Evolutionary conservation across 2,329 filamentous ascomycete species (phyloP).

Genomic region (Hortaea werneckii): DNA sequence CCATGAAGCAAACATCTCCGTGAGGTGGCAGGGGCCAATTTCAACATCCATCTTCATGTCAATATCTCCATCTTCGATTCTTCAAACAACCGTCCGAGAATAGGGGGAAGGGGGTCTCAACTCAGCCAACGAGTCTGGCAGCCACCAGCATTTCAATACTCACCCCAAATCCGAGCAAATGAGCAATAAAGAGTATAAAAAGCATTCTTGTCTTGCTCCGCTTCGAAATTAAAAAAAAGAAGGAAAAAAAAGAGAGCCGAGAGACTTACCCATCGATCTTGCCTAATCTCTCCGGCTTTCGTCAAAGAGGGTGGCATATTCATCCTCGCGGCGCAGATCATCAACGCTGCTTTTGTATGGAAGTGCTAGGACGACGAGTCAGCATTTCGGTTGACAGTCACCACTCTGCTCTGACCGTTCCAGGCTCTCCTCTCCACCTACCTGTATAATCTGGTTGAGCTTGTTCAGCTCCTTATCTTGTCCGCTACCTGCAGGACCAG

Average conservation of each 20-base stretch:
- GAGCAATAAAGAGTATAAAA: neutral
- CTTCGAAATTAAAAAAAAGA: neutral
- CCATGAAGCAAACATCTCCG: neutral
- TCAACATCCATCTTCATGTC: too few species aligned
- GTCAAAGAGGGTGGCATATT: constrained; percentile 51
- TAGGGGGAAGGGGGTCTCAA: too few species aligned
- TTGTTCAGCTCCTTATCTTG: constrained; percentile 63
- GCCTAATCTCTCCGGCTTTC: constrained; percentile 52
- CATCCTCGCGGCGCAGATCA: constrained; percentile 73
- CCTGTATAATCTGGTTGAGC: constrained; percentile 89
- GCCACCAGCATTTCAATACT: too few species aligned
- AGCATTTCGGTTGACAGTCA: constrained; percentile 3
- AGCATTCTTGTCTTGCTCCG: too few species aligned
- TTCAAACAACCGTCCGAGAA: too few species aligned
- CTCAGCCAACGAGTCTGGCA: too few species aligned
- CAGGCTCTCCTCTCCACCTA: constrained; percentile 30
- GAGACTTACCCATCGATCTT: constrained; percentile 73
- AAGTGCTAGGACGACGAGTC: constrained; percentile 57
- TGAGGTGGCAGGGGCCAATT: too few species aligned
- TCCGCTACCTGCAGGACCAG: constrained; percentile 7
- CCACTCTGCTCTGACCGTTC: neutral
- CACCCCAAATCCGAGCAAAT: too few species aligned
- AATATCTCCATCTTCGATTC: too few species aligned
- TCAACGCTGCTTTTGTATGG: constrained; percentile 74
- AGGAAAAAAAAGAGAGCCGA: constrained; percentile 10